Evolutionary conservation across 129 eudicot genomes (phyloP).

Genomic region (Pittosporum tobira): DNA sequence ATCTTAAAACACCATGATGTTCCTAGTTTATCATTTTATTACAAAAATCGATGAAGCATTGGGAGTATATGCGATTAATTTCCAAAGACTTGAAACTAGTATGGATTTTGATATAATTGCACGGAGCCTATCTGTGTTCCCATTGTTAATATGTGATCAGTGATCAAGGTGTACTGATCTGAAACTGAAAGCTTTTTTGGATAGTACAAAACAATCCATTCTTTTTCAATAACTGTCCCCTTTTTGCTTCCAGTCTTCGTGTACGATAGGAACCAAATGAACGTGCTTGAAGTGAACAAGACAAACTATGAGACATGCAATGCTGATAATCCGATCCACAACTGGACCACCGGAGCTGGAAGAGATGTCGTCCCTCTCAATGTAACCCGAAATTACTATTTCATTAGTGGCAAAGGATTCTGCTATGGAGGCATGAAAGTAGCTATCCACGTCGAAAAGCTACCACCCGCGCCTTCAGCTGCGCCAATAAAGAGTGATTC

Average conservation of each 20-base stretch:
- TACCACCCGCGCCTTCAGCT: slow-evolving; percentile 67
- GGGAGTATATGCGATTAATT: too few relatives aligned
- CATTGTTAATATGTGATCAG: too few relatives aligned
- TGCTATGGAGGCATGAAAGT: slow-evolving; percentile 86
- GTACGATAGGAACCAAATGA: slow-evolving; percentile 72
- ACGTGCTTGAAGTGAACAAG: slow-evolving; percentile 71
- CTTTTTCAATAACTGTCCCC: background rate
- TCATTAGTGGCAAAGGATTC: slow-evolving; percentile 74
- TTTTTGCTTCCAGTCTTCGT: slow-evolving; percentile 52
- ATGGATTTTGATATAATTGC: background rate
- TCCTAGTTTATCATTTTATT: too few relatives aligned
- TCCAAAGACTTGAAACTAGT: too few relatives aligned
- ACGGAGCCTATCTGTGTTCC: background rate
- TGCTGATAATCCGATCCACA: slow-evolving; percentile 65
- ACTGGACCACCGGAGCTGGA: slow-evolving; percentile 84
- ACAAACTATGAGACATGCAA: slow-evolving; percentile 72
- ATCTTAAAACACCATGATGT: too few relatives aligned
- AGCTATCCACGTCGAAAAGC: slow-evolving; percentile 36
- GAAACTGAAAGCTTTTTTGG: background rate
- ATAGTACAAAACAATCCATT: background rate
- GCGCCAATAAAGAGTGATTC: slow-evolving; percentile 35
- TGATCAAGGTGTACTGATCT: too few relatives aligned
- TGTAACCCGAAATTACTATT: slow-evolving; percentile 54
- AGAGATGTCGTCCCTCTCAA: slow-evolving; percentile 78
- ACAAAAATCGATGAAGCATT: too few relatives aligned